Base-by-base conservation (phyloP, 2,329 filamentous ascomycete species). In the Neofusicoccum laricinum region DNA sequence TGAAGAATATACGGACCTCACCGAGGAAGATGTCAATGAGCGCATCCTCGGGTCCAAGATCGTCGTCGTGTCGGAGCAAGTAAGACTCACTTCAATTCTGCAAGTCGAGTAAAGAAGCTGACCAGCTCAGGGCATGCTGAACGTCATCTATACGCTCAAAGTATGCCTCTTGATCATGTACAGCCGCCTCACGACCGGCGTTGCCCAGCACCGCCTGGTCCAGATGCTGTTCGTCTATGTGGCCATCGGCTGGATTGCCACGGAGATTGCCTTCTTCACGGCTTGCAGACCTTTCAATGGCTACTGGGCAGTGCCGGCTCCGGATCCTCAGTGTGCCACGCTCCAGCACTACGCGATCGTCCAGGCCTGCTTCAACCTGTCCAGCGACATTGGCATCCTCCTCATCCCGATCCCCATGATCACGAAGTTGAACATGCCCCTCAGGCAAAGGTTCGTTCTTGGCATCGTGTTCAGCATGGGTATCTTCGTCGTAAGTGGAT, bases 291-390 rank as follows among this genome's bases (percentile, higher is more conserved):
- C 85, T 0, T 86, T 88, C 64, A 70, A 66, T 51, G 76, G 84
- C 25, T 88, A 87, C 66, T 88, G 85, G 85, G 80, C 80, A 12
- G 81, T 88, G 8, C 85, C 85, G 0, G 79, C 82, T 1, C 71
- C 79, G 1, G 82, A 82, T 67, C 76, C 77, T 1, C 85, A 88
- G 78, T 88, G 85, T 70, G 84, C 84, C 0, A 82, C 85, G 0
- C 80, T 84, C 1, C 78, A 82, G 15, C 78, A 86, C 69, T 87
- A 87, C 68, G 79, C 86, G 11, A 86, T 87, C 58, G 82, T 84
- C 15, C 86, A 88, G 65, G 81, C 84, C 1, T 78, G 81, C 3
- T 82, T 88, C 70, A 88, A 89, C 68, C 82, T 88, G 55, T 81
- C 83, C 2, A 86, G 85, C 30, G 86, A 88, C 67, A 15, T 59